Evolutionary conservation across 768 basidiomycete genomes (phyloP).

Genomic region (Ramaria rubella): DNA sequence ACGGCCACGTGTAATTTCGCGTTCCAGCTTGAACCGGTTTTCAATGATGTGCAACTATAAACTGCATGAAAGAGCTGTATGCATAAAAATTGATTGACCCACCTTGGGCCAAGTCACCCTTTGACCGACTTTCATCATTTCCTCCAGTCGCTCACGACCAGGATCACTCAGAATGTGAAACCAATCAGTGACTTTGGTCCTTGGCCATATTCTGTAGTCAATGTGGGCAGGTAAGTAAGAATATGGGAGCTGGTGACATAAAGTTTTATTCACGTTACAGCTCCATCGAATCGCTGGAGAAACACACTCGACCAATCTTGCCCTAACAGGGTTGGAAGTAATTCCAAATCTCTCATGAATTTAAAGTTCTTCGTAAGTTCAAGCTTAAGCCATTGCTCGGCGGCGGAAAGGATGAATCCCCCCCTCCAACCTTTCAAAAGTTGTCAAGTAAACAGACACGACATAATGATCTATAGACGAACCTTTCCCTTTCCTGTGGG

Average conservation of each 20-base stretch:
- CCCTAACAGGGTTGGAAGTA: constrained; percentile 87
- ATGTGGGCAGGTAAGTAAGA: constrained; percentile 26
- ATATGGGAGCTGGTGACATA: not conserved
- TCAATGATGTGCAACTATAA: constrained; percentile 85
- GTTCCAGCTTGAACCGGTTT: constrained; percentile 82
- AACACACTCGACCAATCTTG: constrained; percentile 98
- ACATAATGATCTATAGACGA: not conserved
- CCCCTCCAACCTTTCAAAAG: constrained; percentile 75
- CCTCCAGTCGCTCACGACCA: constrained; percentile 64
- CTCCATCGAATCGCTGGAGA: constrained; percentile 86
- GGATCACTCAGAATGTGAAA: constrained; percentile 79
- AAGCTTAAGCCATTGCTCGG: constrained; percentile 91
- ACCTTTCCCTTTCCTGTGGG: constrained; percentile 91
- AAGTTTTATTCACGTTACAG: constrained; percentile 63
- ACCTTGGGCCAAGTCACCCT: constrained; percentile 97
- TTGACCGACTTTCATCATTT: constrained; percentile 86
- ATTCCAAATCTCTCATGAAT: constrained; percentile 92
- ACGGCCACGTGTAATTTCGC: constrained; percentile 74
- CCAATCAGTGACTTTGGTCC: constrained; percentile 83
- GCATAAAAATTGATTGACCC: constrained; percentile 11
- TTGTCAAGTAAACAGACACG: not conserved
- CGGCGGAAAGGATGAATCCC: constrained; percentile 85
- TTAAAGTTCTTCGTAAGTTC: constrained; percentile 97
- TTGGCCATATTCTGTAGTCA: constrained; percentile 67
- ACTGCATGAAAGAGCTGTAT: not conserved